A percentile compares a stretch with the other conserved stretches of the same genome.
Evolutionary conservation across 73 alveolate genomes (phyloP).

Genomic region (Paramecium pentaurelia): DNA sequence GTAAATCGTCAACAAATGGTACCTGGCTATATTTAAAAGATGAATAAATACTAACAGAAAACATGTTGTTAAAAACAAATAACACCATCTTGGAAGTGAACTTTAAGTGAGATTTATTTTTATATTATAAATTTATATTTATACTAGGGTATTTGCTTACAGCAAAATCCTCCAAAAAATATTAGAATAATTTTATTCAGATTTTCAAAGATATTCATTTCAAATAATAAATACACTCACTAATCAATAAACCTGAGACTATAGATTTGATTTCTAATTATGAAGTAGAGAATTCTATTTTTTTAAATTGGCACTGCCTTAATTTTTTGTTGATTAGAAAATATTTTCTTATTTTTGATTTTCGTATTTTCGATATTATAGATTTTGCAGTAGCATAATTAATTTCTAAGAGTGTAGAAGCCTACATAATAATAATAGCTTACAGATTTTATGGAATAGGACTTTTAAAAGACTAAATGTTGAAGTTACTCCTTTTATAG

Average conservation of each 20-base stretch:
- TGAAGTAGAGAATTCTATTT: neutral
- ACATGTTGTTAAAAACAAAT: neutral
- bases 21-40: neutral
- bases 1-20: neutral
- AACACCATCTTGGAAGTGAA: neutral
- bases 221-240: neutral
- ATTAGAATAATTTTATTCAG: neutral
- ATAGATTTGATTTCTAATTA: neutral
- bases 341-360: neutral
- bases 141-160: neutral
- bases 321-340: neutral
- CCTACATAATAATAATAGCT: neutral
- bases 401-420: neutral
- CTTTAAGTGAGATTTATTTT: neutral
- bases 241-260: neutral
- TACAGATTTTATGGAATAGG: neutral
- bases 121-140: neutral
- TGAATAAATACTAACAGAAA: neutral
- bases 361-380: neutral
- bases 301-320: neutral
- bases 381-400: neutral
- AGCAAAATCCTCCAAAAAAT: neutral
- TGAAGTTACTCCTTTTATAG: neutral
- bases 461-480: neutral
- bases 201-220: neutral